phyloP scores from a whole-genome alignment of 2,329 filamentous ascomycete species.

The Rugonectria rugulosa region DNA sequence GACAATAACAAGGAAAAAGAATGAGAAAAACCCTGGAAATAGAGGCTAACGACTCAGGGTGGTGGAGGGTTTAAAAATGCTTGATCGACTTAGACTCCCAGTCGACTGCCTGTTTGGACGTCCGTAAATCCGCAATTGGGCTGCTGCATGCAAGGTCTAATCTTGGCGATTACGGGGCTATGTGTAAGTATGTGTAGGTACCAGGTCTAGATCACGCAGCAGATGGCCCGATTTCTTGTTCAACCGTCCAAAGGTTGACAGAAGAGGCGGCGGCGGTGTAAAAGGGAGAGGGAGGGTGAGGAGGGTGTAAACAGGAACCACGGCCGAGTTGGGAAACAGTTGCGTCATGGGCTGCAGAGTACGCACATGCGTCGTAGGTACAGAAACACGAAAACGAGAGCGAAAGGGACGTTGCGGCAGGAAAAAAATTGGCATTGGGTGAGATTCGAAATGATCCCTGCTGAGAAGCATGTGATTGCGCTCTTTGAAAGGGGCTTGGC shows the following conservation, averaged over 20 bases:
- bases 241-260: constrained; percentile 13
- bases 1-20: not conserved
- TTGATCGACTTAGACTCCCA: constrained; percentile 24
- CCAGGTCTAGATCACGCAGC: constrained; percentile 12
- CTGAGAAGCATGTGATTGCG: constrained; percentile 20
- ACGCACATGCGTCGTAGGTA: not conserved
- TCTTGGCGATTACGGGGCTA: constrained; percentile 9
- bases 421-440: not conserved
- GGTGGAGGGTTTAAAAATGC: not conserved
- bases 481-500: constrained; percentile 14
- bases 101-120: constrained; percentile 25
- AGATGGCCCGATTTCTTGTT: constrained; percentile 23
- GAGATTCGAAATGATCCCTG: constrained; percentile 11
- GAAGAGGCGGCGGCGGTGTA: constrained; percentile 18
- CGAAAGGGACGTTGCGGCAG: not conserved
- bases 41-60: not conserved
- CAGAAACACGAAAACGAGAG: constrained; percentile 1
- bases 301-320: constrained; percentile 1
- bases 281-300: constrained; percentile 10
- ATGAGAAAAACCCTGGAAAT: too few relatives aligned
- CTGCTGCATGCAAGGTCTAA: not conserved
- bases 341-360: constrained; percentile 34
- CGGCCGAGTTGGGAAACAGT: constrained; percentile 14
- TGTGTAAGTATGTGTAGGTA: not conserved
- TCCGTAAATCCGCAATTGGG: constrained; percentile 29